Base-by-base conservation (phyloP, 495 filamentous ascomycete species). In the Neurospora sp. region DNA sequence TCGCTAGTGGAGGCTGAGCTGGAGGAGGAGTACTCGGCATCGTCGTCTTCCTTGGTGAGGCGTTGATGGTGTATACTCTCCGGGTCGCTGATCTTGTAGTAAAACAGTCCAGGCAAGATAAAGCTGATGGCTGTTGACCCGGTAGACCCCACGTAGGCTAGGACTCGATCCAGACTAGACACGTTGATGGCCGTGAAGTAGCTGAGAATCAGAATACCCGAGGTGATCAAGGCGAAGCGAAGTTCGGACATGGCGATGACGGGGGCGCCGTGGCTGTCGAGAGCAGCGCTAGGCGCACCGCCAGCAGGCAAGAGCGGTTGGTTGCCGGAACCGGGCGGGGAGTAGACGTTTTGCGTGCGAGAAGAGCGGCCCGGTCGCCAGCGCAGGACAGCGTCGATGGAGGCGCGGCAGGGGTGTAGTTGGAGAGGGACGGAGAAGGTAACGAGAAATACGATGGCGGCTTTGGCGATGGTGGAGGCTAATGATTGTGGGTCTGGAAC, bases 371-470 rank as follows among this genome's bases (percentile, higher is more conserved):
- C 72, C 39, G 94, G 94, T 9, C 93, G 89, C 96, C 96, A 99
- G 82, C 92, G 93, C 27, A 97, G 80, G 16, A 97, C 92, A 2
- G 96, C 96, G 77, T 98, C 94, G 70, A 98, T 86, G 8, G 93
- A 96, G 10, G 96, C 96, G 70, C 96, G 88, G 81, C 95, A 98
- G 3, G 96, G 96, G 82, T 99, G 96, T 61, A 96, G 89, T 82
- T 99, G 96, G 3, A 99, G 87, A 8, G 96, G 96, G 74, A 98
- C 96, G 35, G 93, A 97, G 82, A 98, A 98, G 86, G 97, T 94
- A 73, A 99, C 96, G 9, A 99, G 90, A 76, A 98, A 87, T 72
- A 99, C 96, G 76, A 99, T 99, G 68, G 96, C 96, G 8, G 93
- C 93, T 74, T 94, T 92, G 69, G 92, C 96, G 73, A 99, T 95